Percentiles rank a stretch among this genome's conserved stretches.
These are phyloP conservation scores for Punica granatum DNA, from an alignment of 345 rosid genomes.

Conservation along the genomic window DNA sequence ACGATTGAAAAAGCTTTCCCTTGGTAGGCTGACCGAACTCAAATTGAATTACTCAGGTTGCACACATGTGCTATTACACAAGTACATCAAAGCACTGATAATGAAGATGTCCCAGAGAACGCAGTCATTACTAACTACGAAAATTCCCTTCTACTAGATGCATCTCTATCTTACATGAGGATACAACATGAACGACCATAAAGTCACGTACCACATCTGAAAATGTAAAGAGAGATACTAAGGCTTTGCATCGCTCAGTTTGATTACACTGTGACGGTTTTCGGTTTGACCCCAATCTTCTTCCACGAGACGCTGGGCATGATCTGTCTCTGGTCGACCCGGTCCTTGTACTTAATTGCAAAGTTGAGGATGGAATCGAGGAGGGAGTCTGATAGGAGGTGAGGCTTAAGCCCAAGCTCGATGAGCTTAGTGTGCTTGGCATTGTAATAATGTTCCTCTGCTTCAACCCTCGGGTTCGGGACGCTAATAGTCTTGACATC, in stretches of 20 bases:
- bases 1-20: no score
- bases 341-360: conserved; percentile 66
- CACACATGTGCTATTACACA: neutral
- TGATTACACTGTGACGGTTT: conserved; percentile 47
- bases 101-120: neutral
- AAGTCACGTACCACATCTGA: neutral
- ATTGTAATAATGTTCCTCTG: conserved; percentile 97
- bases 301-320: conserved; percentile 95
- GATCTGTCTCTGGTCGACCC: conserved; percentile 80
- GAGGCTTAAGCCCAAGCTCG: conserved; percentile 89
- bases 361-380: conserved; percentile 90
- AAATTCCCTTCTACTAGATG: neutral
- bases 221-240: neutral
- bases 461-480: conserved; percentile 96
- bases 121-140: neutral
- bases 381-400: conserved; percentile 82
- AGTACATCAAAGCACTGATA: neutral
- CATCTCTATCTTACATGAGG: neutral
- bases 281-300: conserved; percentile 74
- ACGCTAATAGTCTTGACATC: conserved; percentile 64
- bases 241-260: neutral
- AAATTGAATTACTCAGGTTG: no score
- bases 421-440: conserved; percentile 95
- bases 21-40: no score
- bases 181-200: neutral